phyloP scores from a whole-genome alignment of 2,329 filamentous ascomycete species.

The Cadophora malorum region DNA sequence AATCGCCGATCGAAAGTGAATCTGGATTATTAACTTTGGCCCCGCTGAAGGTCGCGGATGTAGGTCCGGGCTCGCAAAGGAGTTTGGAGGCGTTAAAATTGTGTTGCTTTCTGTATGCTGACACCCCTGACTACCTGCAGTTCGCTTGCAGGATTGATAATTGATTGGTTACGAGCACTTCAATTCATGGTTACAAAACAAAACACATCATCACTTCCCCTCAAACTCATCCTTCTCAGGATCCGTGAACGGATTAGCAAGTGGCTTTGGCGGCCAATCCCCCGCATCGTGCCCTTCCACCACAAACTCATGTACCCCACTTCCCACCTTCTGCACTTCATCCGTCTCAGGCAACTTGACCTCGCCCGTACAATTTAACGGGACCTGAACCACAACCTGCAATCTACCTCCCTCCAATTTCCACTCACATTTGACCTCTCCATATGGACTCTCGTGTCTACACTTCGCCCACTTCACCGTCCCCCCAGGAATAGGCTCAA shows the following conservation, averaged over 20 bases:
- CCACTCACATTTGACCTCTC: conserved; percentile 39
- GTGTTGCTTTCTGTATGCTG: too few species aligned
- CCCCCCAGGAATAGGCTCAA: conserved; percentile 45
- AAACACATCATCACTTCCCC: not conserved
- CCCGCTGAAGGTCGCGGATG: too few species aligned
- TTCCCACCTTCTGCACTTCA: conserved; percentile 30
- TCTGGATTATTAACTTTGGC: too few species aligned
- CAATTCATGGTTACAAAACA: not conserved
- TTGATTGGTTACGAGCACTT: not conserved
- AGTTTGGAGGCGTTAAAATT: too few species aligned
- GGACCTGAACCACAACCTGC: conserved; percentile 31
- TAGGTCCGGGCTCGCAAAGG: too few species aligned
- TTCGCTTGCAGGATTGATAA: too few species aligned
- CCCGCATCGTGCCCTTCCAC: conserved; percentile 20
- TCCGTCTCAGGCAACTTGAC: conserved; percentile 40
- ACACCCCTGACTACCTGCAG: too few species aligned
- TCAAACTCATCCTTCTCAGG: not conserved
- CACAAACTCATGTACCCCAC: conserved; percentile 32
- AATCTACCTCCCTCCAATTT: conserved; percentile 29
- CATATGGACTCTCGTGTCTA: conserved; percentile 43
- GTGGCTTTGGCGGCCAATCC: conserved; percentile 27
- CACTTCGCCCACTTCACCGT: conserved; percentile 43
- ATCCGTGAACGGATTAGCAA: not conserved
- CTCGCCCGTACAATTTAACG: conserved; percentile 35
- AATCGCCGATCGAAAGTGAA: not conserved